Percentiles rank a stretch among this genome's conserved stretches.
Evolutionary conservation across 2,329 filamentous ascomycete species (phyloP).

Genomic region (Aspergillus hortae): DNA sequence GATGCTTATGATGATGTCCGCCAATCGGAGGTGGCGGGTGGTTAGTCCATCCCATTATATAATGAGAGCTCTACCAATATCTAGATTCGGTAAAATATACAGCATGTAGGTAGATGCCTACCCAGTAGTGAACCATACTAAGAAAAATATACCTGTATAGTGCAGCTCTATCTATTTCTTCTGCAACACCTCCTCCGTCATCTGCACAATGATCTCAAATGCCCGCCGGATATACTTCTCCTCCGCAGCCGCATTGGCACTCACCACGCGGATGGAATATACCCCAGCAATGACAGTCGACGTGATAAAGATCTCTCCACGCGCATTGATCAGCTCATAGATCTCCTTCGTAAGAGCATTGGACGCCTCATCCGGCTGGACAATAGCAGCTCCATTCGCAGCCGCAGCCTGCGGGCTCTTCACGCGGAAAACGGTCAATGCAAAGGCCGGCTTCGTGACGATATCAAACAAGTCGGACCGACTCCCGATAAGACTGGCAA

Average conservation of each 20-base stretch:
- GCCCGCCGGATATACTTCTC: constrained; percentile 68
- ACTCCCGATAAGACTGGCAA: constrained; percentile 57
- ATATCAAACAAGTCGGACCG: constrained; percentile 71
- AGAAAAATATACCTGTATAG: too few relatives aligned
- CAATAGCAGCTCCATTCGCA: constrained; percentile 12
- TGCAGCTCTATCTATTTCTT: too few relatives aligned
- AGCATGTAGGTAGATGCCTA: too few relatives aligned
- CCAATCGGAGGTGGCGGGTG: too few relatives aligned
- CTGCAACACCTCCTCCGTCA: constrained; percentile 12
- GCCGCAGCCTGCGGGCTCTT: constrained; percentile 36
- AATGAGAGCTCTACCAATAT: too few relatives aligned
- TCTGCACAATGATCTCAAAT: constrained; percentile 66
- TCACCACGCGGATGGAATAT: constrained; percentile 79
- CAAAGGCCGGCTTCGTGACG: constrained; percentile 71
- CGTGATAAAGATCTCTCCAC: constrained; percentile 79
- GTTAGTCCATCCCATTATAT: too few relatives aligned
- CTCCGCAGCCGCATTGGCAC: constrained; percentile 65
- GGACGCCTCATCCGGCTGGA: constrained; percentile 48
- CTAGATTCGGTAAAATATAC: too few relatives aligned
- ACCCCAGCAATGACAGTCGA: constrained; percentile 68
- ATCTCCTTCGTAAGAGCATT: constrained; percentile 70
- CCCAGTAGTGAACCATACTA: too few relatives aligned
- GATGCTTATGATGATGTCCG: too few relatives aligned
- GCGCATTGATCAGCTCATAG: constrained; percentile 69
- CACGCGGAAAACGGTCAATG: constrained; percentile 71